These are phyloP conservation scores for Vaccinium macrocarpon DNA, from an alignment of 148 eudicot species.

Conservation along the genomic window DNA sequence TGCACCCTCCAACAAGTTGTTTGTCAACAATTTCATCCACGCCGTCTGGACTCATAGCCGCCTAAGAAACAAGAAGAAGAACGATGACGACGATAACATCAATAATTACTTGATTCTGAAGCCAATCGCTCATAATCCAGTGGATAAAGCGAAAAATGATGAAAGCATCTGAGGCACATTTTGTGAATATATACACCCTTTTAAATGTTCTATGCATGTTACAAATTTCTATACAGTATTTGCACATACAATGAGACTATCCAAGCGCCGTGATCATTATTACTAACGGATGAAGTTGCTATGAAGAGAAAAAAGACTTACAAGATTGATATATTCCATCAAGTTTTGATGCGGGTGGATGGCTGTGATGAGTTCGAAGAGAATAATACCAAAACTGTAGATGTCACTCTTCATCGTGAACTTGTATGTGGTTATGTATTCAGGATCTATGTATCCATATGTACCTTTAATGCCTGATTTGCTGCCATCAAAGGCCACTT, in stretches of 20 bases:
- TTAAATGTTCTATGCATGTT: neutral
- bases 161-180: neutral
- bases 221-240: neutral
- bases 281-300: too few relatives aligned
- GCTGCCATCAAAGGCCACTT: conserved; percentile 75
- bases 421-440: conserved; percentile 79
- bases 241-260: neutral
- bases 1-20: conserved; percentile 58
- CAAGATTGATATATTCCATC: conserved; percentile 94
- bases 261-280: neutral
- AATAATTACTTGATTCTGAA: neutral
- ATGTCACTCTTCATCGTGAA: conserved; percentile 84
- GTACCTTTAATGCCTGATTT: conserved; percentile 94
- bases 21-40: conserved; percentile 89
- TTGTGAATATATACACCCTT: neutral
- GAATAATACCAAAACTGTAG: conserved; percentile 85
- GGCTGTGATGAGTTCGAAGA: conserved; percentile 95
- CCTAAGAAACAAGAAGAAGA: conserved; percentile 34
- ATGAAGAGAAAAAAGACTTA: conserved; percentile 29
- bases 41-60: conserved; percentile 92
- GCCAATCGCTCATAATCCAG: neutral
- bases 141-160: neutral
- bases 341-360: conserved; percentile 94
- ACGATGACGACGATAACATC: neutral
- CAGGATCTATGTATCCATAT: conserved; percentile 96